Conservation (phyloP, 2,329 filamentous ascomycete species). For the Aspergillus spinulosporus region DNA sequence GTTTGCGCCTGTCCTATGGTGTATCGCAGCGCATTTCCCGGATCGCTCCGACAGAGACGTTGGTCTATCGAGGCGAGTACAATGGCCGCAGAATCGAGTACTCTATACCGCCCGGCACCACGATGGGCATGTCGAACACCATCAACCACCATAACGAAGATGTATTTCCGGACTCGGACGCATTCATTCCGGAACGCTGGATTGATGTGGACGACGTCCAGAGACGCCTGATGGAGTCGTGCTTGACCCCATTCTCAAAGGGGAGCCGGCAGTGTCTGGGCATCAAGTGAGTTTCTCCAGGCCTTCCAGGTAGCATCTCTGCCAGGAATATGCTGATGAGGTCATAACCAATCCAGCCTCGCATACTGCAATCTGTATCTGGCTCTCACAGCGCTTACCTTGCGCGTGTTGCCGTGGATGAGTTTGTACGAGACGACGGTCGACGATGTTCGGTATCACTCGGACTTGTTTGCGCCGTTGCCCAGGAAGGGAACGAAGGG, state of each 20-base stretch:
- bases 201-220: neutral
- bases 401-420: neutral
- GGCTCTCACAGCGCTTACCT: neutral
- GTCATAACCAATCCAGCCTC: neutral
- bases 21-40: slow-evolving; percentile 41
- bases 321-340: neutral
- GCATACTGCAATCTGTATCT: neutral
- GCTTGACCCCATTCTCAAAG: neutral
- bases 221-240: neutral
- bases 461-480: neutral
- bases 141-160: slow-evolving; percentile 30
- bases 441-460: neutral
- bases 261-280: neutral
- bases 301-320: neutral
- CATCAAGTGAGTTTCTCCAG: neutral
- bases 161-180: neutral
- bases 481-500: neutral
- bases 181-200: slow-evolving; percentile 46
- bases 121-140: slow-evolving; percentile 39
- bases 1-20: slow-evolving; percentile 39
- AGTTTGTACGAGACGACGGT: neutral
- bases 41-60: slow-evolving; percentile 9
- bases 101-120: slow-evolving; percentile 31
- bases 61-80: neutral
- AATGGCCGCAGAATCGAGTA: slow-evolving; percentile 24